Evolutionary conservation across 331 rosid species (phyloP).

Genomic region (Malus hybrid): DNA sequence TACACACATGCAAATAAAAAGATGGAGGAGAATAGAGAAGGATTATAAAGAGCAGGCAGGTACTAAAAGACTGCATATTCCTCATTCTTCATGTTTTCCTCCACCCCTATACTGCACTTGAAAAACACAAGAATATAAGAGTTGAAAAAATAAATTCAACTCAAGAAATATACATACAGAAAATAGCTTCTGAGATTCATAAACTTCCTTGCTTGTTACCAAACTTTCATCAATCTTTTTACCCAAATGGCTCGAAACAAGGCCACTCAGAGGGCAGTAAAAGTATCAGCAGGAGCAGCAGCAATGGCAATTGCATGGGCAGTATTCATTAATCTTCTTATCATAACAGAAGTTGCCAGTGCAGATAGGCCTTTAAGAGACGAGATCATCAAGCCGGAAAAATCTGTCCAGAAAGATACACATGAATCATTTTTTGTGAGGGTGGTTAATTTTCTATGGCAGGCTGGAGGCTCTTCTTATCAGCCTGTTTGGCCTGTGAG

Average conservation of each 20-base stretch:
- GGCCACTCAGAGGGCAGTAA: conserved; percentile 20
- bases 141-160: background rate
- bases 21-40: background rate
- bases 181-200: conserved; percentile 1
- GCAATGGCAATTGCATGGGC: conserved; percentile 24
- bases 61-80: no score
- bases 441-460: conserved; percentile 44
- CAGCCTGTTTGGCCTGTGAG: conserved; percentile 84
- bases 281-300: conserved; percentile 1
- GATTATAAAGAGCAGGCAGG: conserved; percentile 9
- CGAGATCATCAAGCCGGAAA: conserved; percentile 1
- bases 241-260: conserved; percentile 33
- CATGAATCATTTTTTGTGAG: conserved; percentile 23
- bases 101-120: background rate
- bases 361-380: conserved; percentile 53
- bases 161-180: background rate
- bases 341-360: conserved; percentile 10
- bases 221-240: background rate
- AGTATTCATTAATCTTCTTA: conserved; percentile 9
- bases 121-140: background rate
- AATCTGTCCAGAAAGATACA: background rate
- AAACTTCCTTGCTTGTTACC: background rate
- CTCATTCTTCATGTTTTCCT: background rate
- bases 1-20: background rate
- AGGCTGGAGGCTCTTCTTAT: conserved; percentile 41